Conservation (phyloP, 225 moss, liverwort and hornwort genomes). For the Marchantia paleacea region DNA sequence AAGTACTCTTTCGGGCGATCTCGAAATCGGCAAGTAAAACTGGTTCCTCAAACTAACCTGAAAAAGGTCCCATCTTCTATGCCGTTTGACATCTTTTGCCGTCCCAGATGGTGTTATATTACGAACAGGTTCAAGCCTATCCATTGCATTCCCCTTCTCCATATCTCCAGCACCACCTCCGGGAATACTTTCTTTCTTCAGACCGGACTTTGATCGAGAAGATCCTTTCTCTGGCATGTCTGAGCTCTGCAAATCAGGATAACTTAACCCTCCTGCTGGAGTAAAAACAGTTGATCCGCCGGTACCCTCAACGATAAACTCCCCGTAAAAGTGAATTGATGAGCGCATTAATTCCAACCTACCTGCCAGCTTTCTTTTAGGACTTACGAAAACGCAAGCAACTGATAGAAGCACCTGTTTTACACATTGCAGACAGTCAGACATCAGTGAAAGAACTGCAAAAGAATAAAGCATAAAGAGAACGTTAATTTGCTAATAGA, state of each 20-base stretch:
- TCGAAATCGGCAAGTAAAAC: neutral
- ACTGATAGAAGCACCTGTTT: slow-evolving; percentile 64
- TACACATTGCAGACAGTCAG: neutral
- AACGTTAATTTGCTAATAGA: no score
- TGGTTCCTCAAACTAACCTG: slow-evolving; percentile 34
- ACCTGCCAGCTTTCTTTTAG: slow-evolving; percentile 75
- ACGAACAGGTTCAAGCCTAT: slow-evolving; percentile 56
- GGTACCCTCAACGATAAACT: slow-evolving; percentile 71
- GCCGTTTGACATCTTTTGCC: slow-evolving; percentile 60
- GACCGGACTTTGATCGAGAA: slow-evolving; percentile 39
- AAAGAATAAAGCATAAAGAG: no score
- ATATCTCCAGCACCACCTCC: slow-evolving; percentile 41
- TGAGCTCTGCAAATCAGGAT: slow-evolving; percentile 47
- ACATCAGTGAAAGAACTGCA: neutral
- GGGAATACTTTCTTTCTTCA: slow-evolving; percentile 44
- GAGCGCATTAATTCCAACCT: slow-evolving; percentile 73
- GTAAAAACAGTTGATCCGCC: slow-evolving; percentile 68
- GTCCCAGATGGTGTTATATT: slow-evolving; percentile 40
- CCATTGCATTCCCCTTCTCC: slow-evolving; percentile 64
- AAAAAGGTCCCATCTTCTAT: slow-evolving; percentile 77
- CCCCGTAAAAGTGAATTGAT: slow-evolving; percentile 74
- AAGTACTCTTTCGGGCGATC: neutral
- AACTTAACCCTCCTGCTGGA: slow-evolving; percentile 54
- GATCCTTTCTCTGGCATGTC: slow-evolving; percentile 55
- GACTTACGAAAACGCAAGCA: slow-evolving; percentile 65